Base-by-base conservation (phyloP, 306 rosid species). In the Quercus variabilis region DNA sequence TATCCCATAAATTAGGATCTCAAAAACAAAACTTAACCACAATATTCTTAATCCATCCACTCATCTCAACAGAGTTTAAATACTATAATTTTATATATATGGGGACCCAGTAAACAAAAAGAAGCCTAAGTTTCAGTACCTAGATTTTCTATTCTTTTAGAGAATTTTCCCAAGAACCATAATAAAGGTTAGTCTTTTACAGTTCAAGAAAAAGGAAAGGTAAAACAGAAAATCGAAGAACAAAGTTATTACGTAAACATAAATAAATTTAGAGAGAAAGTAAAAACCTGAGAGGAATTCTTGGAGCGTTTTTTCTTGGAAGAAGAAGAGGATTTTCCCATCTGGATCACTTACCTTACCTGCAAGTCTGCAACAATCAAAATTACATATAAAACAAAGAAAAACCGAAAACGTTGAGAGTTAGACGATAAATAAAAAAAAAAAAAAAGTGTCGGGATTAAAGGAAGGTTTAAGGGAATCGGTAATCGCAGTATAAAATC, bases 321-420 rank as follows among this genome's bases (percentile, higher is more conserved):
- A 65, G 97, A 90, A 84, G 88, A 73, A 71, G 97, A 88, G 49
- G 96, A 83, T 85, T 91, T 91, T 76, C 91, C 96, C 99, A 95
- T 95, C 82, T 20, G 81, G 76, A 26, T 13, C 15, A 49, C 4
- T 55, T 25, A 78, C 85, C 14, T 55, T 25, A 78, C 85, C 97
- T 84, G 97, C 87, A 81, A 89, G 76, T 84, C 97, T 84, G 97
- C 87, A 83, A 89, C 65, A 81, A 86, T 76, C 38, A 84, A 76
- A 73, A 49, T 41, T 71, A 46, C 41, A 77, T 78, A 76, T 69
- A 65, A 77, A 62, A 49, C 65, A 55, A 73, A 64, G 82, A 51
- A 57, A 31, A 43, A 58, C 31, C 12, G 23, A 65, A 77, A 65
- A 43, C 19, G 70, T 35, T 19, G 71, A 52, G 31, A 15, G 15